A percentile compares a stretch with the other conserved stretches of the same genome.
phyloP scores from a whole-genome alignment of 352 stramenopile species.

The Pythium sukuiense region DNA sequence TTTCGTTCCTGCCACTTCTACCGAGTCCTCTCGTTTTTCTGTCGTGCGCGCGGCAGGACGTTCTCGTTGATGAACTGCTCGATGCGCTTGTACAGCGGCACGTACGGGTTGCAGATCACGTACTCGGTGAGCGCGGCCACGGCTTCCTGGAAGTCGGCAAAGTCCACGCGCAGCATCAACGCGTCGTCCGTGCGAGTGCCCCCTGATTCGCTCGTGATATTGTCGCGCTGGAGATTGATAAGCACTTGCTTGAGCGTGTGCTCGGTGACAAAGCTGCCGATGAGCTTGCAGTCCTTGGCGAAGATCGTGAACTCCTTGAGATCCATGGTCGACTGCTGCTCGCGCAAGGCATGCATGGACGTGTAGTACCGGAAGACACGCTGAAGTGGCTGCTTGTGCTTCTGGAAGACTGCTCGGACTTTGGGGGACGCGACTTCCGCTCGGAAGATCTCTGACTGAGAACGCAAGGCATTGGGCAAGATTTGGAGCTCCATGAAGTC shows the following conservation, averaged over 20 bases:
- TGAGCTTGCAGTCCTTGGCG: constrained; percentile 71
- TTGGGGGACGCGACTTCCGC: constrained; percentile 66
- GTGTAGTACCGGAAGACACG: constrained; percentile 82
- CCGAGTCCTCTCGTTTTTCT: constrained; percentile 49
- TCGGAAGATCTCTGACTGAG: constrained; percentile 74
- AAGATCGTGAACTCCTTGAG: constrained; percentile 62
- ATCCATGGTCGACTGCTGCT: constrained; percentile 74
- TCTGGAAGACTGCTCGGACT: constrained; percentile 70
- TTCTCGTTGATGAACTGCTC: constrained; percentile 80
- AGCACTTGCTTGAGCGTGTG: constrained; percentile 81
- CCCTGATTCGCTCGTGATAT: constrained; percentile 7
- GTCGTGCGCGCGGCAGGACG: constrained; percentile 65
- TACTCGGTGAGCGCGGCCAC: constrained; percentile 75
- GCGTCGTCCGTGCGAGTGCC: constrained; percentile 9
- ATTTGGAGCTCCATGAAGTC: constrained; percentile 70
- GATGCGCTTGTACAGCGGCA: constrained; percentile 71
- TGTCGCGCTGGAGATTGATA: constrained; percentile 67
- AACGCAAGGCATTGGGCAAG: constrained; percentile 65
- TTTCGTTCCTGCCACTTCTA: not conserved
- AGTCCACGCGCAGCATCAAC: constrained; percentile 46
- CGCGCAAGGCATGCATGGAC: constrained; percentile 70
- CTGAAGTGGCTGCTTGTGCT: constrained; percentile 68
- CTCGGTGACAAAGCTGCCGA: constrained; percentile 75
- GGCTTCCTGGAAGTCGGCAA: constrained; percentile 69
- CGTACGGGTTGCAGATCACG: constrained; percentile 79